Conservation (phyloP, 805 yeast genomes). For the Tetrapisispora namnaoensis region DNA sequence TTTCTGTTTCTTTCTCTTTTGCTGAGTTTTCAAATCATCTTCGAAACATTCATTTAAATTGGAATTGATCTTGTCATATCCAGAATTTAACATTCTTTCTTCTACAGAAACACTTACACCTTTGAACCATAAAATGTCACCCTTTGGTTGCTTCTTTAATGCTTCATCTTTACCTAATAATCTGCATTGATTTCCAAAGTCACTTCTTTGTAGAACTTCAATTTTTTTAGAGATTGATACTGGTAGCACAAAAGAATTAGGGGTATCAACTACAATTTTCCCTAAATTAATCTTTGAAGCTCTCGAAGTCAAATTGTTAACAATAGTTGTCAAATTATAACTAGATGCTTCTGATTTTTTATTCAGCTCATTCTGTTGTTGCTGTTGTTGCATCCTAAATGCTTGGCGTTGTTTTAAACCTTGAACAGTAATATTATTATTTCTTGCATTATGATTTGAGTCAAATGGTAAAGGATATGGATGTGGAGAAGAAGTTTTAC, state of each 20-base stretch:
- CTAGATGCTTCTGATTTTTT: constrained; percentile 14
- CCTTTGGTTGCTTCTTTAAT: constrained; percentile 16
- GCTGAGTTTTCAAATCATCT: neutral
- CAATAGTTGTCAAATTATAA: constrained; percentile 18
- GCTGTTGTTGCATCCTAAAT: constrained; percentile 15
- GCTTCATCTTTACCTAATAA: constrained; percentile 15
- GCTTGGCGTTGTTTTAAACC: constrained; percentile 19
- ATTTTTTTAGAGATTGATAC: constrained; percentile 29
- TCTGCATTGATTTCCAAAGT: constrained; percentile 22
- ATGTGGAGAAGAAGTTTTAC: neutral
- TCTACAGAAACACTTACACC: constrained; percentile 50
- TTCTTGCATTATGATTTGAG: neutral
- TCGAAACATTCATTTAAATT: constrained; percentile 20
- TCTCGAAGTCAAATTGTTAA: constrained; percentile 21
- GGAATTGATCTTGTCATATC: constrained; percentile 8
- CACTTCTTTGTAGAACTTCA: constrained; percentile 29
- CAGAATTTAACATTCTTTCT: constrained; percentile 31
- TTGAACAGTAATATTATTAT: constrained; percentile 12
- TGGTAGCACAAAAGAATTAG: constrained; percentile 24
- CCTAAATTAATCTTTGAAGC: constrained; percentile 17
- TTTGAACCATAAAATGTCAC: constrained; percentile 55
- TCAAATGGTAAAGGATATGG: neutral
- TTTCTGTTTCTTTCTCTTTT: constrained; percentile 16
- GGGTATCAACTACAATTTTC: constrained; percentile 21
- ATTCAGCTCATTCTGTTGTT: constrained; percentile 16